Evolutionary conservation across 2,329 filamentous ascomycete species (phyloP).

Genomic region (Graphilbum fragrans): DNA sequence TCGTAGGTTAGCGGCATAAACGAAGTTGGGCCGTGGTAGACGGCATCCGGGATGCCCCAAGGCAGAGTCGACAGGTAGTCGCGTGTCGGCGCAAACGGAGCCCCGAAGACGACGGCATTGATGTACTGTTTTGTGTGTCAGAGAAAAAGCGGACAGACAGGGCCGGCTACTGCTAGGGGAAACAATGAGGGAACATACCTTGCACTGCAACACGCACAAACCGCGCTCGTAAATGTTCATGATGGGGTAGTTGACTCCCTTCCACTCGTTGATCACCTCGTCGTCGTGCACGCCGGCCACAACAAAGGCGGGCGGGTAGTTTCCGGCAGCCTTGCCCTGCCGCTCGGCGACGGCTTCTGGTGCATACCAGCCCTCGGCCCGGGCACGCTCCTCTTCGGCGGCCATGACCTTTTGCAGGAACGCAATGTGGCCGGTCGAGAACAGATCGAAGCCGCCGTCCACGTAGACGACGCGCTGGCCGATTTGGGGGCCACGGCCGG

Average conservation of each 20-base stretch:
- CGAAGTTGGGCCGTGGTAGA: conserved; percentile 93
- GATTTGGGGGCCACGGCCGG: conserved; percentile 56
- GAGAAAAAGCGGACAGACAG: conserved; percentile 1
- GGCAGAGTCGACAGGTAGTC: conserved; percentile 67
- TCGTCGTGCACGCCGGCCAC: conserved; percentile 92
- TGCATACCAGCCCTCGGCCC: conserved; percentile 61
- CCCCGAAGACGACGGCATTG: conserved; percentile 76
- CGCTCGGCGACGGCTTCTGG: conserved; percentile 52
- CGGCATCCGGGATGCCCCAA: conserved; percentile 59
- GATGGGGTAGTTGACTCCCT: conserved; percentile 96
- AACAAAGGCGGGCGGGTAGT: conserved; percentile 78
- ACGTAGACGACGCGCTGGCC: conserved; percentile 89
- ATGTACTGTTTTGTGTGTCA: conserved; percentile 56
- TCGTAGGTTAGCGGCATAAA: conserved; percentile 77
- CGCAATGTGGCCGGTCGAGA: conserved; percentile 93
- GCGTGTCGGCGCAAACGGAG: conserved; percentile 75
- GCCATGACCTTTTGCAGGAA: conserved; percentile 71
- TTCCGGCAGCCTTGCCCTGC: conserved; percentile 44
- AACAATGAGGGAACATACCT: conserved; percentile 38
- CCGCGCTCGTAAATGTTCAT: conserved; percentile 99
- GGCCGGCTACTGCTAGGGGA: not conserved
- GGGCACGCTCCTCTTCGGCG: conserved; percentile 58
- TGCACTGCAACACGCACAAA: conserved; percentile 89
- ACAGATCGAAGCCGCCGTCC: conserved; percentile 92
- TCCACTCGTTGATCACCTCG: conserved; percentile 89